A percentile compares a stretch with the other conserved stretches of the same genome.
Evolutionary conservation across 345 rosid species (phyloP).

Genomic region (Heritiera fomes): DNA sequence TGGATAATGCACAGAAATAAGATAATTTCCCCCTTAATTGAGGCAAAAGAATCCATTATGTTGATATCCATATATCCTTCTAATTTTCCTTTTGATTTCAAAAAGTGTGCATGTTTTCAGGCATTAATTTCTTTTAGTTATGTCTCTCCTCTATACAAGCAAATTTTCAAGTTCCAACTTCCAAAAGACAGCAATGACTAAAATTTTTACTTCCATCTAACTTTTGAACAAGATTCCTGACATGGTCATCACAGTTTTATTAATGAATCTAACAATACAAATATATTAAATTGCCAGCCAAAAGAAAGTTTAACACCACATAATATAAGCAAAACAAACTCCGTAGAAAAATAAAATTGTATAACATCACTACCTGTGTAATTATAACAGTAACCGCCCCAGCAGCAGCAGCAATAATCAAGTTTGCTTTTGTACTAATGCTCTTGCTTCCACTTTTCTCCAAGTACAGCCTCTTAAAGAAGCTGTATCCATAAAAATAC

Average conservation of each 20-base stretch:
- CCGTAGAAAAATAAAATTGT: background rate
- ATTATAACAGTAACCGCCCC: constrained; percentile 80
- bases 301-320: background rate
- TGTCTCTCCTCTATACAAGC: background rate
- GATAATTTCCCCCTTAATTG: background rate
- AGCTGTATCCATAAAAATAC: constrained; percentile 83
- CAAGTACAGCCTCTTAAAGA: constrained; percentile 75
- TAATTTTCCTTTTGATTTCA: background rate
- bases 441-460: constrained; percentile 68
- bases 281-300: background rate
- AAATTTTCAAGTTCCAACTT: background rate
- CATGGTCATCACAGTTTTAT: background rate
- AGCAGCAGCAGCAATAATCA: constrained; percentile 85
- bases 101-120: background rate
- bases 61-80: background rate
- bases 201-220: background rate
- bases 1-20: background rate
- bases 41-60: background rate
- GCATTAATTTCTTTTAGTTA: background rate
- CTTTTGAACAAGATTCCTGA: background rate
- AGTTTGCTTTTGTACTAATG: constrained; percentile 76
- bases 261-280: background rate
- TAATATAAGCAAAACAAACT: background rate
- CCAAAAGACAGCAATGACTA: background rate
- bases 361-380: constrained; percentile 20